Base-by-base conservation (phyloP, 2,329 filamentous ascomycete species). In the Cladosporium sphaerospermum region DNA sequence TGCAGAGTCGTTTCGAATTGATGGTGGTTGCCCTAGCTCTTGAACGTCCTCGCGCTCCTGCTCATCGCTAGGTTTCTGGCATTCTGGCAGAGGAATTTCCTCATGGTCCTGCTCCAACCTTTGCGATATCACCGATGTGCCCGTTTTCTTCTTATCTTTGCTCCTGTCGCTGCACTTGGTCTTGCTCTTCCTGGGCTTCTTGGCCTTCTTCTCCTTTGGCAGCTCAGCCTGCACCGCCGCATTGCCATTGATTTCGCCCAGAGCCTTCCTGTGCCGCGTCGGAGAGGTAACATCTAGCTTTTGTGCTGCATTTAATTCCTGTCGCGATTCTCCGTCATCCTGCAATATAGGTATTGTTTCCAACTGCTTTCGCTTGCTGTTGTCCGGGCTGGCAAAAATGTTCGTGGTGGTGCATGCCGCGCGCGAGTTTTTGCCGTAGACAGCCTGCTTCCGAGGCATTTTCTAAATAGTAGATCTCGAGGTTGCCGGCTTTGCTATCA, bases 391-490 rank as follows among this genome's bases (percentile, higher is more conserved):
- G 33, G 57, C 60, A 39, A 63, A 60, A 33, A 56, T 54, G 9
- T 54, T 58, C 33, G 59, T 53, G 28, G 61, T 50, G 42, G 61
- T 61, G 55, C 61, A 63, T 9, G 60, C 50, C n/a, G 62, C 59
- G 55, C 61, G 59, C 19, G 66, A 60, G n/a, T 67, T 66, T 58
- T 71, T 72, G 23, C 71, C 71, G 54, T 73, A 73, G 4, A 69
- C 67, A 52, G 43, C 51, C 39, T 68, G 59, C 51, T 66, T 67
- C 3, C 63, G 62, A 46, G 65, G 67, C 65, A 69, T 69, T 32
- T 23, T 49, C 14, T 31, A 36, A 36, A 4, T 36, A 4, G 34
- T 34, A 14, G n/a, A 39, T 39, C 13, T 2, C 2, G 36, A n/a
- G 23, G 23, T 28, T 28, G 7, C 23, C 23, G 23, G 23, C 23